These are phyloP conservation scores for Castanea mollissima DNA, from an alignment of 306 rosid genomes.

Conservation along the genomic window DNA sequence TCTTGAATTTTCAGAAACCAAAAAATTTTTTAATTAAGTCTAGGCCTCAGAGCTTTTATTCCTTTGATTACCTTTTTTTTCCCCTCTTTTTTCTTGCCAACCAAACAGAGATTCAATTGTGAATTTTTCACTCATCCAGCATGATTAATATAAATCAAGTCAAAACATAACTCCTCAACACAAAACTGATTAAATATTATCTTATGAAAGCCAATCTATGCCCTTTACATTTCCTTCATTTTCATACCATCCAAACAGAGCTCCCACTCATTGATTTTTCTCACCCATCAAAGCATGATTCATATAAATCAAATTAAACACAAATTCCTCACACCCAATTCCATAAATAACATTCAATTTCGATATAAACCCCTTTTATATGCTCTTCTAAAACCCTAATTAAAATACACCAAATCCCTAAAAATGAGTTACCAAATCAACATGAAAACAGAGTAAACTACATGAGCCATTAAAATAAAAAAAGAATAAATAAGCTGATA, in stretches of 20 bases:
- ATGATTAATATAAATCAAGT: not conserved
- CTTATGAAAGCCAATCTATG: too few species aligned
- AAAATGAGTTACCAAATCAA: not conserved
- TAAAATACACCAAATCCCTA: not conserved
- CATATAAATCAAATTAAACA: not conserved
- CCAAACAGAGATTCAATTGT: not conserved
- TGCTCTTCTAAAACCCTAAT: constrained; percentile 8
- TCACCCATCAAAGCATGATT: too few species aligned
- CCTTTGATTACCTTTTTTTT: not conserved
- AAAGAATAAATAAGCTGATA: too few species aligned
- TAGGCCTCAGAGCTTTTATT: not conserved
- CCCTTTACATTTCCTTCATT: too few species aligned
- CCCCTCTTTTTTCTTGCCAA: not conserved
- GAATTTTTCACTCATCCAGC: not conserved
- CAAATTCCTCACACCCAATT: not conserved
- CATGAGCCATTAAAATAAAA: too few species aligned
- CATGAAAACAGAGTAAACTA: not conserved
- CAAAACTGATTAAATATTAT: too few species aligned
- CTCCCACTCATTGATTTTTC: too few species aligned
- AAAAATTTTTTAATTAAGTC: too few species aligned
- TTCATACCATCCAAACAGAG: too few species aligned
- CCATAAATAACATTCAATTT: not conserved
- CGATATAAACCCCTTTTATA: not conserved
- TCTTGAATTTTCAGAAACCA: too few species aligned
- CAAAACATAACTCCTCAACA: not conserved